Conservation (phyloP, 108 stramenopile species). For the Nitzschia sp. region DNA sequence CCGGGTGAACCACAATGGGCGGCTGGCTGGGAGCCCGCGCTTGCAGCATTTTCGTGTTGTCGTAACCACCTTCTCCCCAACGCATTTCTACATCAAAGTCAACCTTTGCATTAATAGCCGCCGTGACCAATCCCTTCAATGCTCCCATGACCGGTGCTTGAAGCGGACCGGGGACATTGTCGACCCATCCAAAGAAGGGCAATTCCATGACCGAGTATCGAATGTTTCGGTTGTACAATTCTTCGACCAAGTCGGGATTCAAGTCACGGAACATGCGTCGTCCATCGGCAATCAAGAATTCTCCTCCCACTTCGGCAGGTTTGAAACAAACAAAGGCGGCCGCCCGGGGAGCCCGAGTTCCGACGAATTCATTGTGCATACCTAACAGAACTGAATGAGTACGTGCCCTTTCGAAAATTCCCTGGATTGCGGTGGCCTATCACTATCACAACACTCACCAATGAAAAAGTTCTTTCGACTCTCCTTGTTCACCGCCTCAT, state of each 20-base stretch:
- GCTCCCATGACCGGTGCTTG: conserved; percentile 65
- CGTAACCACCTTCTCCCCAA: conserved; percentile 86
- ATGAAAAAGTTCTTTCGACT: conserved; percentile 91
- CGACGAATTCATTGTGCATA: conserved; percentile 95
- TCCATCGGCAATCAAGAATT: conserved; percentile 89
- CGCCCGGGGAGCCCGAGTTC: conserved; percentile 85
- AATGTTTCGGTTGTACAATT: conserved; percentile 78
- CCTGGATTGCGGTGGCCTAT: background rate
- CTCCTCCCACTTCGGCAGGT: conserved; percentile 86
- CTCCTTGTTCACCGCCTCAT: conserved; percentile 93
- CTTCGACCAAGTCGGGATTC: conserved; percentile 66
- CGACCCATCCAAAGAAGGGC: conserved; percentile 89
- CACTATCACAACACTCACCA: conserved; percentile 43
- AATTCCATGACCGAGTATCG: conserved; percentile 90
- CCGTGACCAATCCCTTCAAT: conserved; percentile 63
- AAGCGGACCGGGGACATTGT: conserved; percentile 64
- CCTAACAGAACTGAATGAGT: conserved; percentile 28
- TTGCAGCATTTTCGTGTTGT: conserved; percentile 84
- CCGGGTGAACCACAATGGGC: conserved; percentile 84
- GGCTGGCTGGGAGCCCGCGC: conserved; percentile 86
- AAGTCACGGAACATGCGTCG: conserved; percentile 80
- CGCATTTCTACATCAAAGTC: conserved; percentile 85
- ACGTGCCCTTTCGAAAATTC: background rate
- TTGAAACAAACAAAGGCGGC: conserved; percentile 93
- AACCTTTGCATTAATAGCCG: conserved; percentile 90